Base-by-base conservation (phyloP, 257 asterid species). In the Jacaranda copaia region DNA sequence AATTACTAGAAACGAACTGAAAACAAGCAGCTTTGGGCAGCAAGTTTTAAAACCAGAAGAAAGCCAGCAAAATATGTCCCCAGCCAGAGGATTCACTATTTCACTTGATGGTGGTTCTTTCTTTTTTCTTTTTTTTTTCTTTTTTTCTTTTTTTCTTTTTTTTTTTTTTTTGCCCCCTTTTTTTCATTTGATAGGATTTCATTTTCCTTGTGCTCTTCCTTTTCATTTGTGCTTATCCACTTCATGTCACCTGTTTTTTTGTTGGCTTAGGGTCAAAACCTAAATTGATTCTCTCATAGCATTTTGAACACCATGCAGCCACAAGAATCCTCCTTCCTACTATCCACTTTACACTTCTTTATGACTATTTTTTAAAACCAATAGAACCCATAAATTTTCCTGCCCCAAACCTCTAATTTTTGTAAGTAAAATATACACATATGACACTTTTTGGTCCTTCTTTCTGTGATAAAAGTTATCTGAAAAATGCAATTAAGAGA, bases 41-140 rank as follows among this genome's bases (percentile, higher is more conserved):
- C 9, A 11, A 19, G 25, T 49, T 45, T 70, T 38, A 25, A 70
- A 67, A 70, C 73, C 80, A 79, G 43, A 80, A 75, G 51, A 57
- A 76, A 58, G 77, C 64, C 74, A 68, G 45, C 79, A 81, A 36
- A 45, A 20, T n/a, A n/a, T 72, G 88, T 68, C 85, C 70, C 74
- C 19, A 70, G 74, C 3, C 84, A 65, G 25, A 36, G 79, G 80
- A 60, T 63, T 65, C 38, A 45, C 39, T 25, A 25, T 25, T 25
- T 25, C 32, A 25, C 32, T 25, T 25, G 32, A 25, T 25, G 32
- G n/a, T n/a, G n/a, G n/a, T n/a, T n/a, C n/a, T n/a, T n/a, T n/a
- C n/a, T n/a, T n/a, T n/a, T n/a, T n/a, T n/a, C n/a, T n/a, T n/a
- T n/a, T n/a, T n/a, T n/a, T n/a, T n/a, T n/a, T n/a, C n/a, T n/a